Conservation (phyloP, 768 basidiomycete species). For the Lyophyllum semitale region DNA sequence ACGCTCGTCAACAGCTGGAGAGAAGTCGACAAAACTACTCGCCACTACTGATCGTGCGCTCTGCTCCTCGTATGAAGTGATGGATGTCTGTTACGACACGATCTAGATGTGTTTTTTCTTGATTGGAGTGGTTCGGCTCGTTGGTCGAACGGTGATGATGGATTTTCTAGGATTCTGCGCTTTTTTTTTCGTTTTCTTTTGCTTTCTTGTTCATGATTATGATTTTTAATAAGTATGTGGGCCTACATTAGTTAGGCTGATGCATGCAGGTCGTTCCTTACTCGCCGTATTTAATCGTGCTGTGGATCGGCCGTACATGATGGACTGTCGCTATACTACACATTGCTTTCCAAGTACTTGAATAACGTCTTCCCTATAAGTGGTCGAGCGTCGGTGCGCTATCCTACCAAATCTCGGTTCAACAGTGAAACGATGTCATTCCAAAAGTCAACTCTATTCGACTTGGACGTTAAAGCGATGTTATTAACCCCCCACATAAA, state of each 20-base stretch:
- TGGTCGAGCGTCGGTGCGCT: too few species aligned
- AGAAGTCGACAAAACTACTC: conserved; percentile 17
- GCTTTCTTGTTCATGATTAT: not conserved
- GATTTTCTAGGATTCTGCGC: not conserved
- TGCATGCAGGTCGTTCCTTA: not conserved
- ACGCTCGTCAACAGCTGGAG: conserved; percentile 21
- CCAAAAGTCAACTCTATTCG: too few species aligned
- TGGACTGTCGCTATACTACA: not conserved
- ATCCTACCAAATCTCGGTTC: too few species aligned
- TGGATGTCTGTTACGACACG: not conserved
- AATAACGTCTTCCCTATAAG: not conserved
- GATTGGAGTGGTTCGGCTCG: not conserved
- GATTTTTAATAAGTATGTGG: not conserved
- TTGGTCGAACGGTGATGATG: not conserved
- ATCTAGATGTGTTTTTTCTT: not conserved
- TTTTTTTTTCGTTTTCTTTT: too few species aligned
- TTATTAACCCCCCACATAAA: too few species aligned
- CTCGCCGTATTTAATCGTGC: not conserved
- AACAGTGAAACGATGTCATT: too few species aligned
- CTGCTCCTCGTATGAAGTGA: not conserved
- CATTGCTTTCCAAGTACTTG: not conserved
- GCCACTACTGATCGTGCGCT: conserved; percentile 3
- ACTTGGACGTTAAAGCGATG: too few species aligned
- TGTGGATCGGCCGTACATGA: not conserved
- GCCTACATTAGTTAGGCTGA: not conserved